Base-by-base conservation (phyloP, 164 flowering plant genomes). In the Piper betle region DNA sequence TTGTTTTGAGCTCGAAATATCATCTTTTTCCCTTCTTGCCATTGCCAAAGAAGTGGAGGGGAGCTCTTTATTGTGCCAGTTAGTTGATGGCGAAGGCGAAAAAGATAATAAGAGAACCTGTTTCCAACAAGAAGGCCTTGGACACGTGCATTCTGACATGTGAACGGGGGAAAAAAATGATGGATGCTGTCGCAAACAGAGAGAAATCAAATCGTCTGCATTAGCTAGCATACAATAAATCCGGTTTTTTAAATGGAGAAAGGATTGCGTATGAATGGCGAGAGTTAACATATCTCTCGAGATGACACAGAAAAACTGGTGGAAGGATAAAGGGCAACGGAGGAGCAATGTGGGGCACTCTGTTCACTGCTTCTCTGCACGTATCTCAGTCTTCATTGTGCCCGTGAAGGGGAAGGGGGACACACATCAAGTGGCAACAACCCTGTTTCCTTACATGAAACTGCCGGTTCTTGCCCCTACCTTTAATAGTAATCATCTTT, bases 341-440 rank as follows among this genome's bases (percentile, higher is more conserved):
- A 40, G 20, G 46, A 66, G 61, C 55, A 53, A 42, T 60, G 64
- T 7, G 16, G 20, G 74, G 57, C 62, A 52, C 25, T 52, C 65
- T 70, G 74, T 69, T 72, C 65, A 68, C 62, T 53, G 62, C 55
- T 43, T 58, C 61, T 61, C 39, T 13, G 39, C 58, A 55, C 12
- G 19, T 71, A 69, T 41, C 60, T 2, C 33, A 25, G 33, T 25
- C 19, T 55, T 56, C 61, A 25, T 55, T 55, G 54, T 74, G 78
- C 73, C 73, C 15, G 10, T 4, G 25, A 77, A 72, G 78, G 72
- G 78, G 62, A 72, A 74, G 59, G 74, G 76, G 82, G 73, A 80
- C 80, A 82, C 79, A 79, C 62, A 73, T 78, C 74, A 69, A 82
- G 80, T 78, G 94, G 88, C 66, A 71, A 62, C 53, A 66, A 79